Evolutionary conservation across 768 basidiomycete species (phyloP).

Genomic region (Leucocoprinus sp.): DNA sequence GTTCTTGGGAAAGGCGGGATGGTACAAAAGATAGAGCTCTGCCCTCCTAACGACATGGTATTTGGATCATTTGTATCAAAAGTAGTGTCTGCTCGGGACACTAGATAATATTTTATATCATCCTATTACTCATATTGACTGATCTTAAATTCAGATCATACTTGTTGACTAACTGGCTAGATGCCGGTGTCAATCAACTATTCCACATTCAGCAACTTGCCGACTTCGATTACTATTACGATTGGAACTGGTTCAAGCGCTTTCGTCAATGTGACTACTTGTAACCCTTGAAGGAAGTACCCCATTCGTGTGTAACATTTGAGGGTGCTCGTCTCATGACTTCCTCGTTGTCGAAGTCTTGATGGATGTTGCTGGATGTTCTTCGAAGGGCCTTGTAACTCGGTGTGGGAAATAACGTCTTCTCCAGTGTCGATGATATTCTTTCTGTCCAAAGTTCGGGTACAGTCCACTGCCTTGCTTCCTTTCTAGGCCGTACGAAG

Average conservation of each 20-base stretch:
- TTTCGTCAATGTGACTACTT: background rate
- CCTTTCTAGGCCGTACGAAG: too few relatives aligned
- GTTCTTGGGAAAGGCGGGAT: constrained; percentile 6
- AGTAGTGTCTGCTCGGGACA: constrained; percentile 21
- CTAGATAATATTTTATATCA: constrained; percentile 27
- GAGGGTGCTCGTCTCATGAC: constrained; percentile 2
- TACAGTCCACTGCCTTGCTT: too few relatives aligned
- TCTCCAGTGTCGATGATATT: too few relatives aligned
- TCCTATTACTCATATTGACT: constrained; percentile 2
- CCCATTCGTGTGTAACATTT: background rate
- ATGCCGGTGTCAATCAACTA: background rate
- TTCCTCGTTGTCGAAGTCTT: constrained; percentile 9
- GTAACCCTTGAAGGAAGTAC: background rate
- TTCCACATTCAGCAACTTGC: background rate
- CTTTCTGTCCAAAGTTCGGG: too few relatives aligned
- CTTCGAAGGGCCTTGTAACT: background rate
- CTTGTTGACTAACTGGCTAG: background rate
- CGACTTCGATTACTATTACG: background rate
- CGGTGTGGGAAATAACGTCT: background rate
- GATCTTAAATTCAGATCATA: background rate
- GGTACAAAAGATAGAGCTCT: constrained; percentile 9
- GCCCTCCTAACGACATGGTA: constrained; percentile 16
- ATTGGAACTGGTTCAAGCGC: constrained; percentile 4
- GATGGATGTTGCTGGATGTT: background rate
- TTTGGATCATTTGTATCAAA: constrained; percentile 32